Percentiles rank a stretch among this genome's conserved stretches.
Evolutionary conservation across 225 moss, liverwort and hornwort genomes (phyloP).

Genomic region (Antitrichia curtipendula): DNA sequence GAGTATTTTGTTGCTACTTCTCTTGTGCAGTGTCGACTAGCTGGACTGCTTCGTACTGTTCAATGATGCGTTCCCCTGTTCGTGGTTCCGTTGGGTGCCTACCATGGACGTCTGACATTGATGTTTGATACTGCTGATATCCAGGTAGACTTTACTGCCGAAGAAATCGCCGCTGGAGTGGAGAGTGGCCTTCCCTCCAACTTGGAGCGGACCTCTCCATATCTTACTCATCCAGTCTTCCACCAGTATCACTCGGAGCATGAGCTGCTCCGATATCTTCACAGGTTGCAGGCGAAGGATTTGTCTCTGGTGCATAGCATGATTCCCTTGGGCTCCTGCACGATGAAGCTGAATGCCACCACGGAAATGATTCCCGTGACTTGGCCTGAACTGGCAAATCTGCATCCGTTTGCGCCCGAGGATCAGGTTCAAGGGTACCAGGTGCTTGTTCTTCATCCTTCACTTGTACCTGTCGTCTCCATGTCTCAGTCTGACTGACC

Average conservation of each 20-base stretch:
- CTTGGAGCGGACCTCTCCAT: conserved; percentile 63
- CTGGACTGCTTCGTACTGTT: not conserved
- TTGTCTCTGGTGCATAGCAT: conserved; percentile 92
- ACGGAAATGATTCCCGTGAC: conserved; percentile 95
- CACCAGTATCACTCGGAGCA: conserved; percentile 93
- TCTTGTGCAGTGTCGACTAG: not conserved
- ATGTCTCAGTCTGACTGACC: not conserved
- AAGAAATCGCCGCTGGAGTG: conserved; percentile 59
- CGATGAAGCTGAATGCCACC: conserved; percentile 94
- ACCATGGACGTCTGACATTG: not conserved
- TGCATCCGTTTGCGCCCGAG: conserved; percentile 84
- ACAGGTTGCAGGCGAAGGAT: conserved; percentile 86
- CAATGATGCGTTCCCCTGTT: not conserved
- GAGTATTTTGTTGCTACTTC: conserved; percentile 1
- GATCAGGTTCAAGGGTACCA: conserved; percentile 82
- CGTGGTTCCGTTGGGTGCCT: not conserved
- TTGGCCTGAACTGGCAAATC: conserved; percentile 82
- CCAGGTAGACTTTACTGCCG: conserved; percentile 80
- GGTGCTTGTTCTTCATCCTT: conserved; percentile 9
- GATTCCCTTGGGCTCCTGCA: conserved; percentile 97
- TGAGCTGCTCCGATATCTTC: conserved; percentile 79
- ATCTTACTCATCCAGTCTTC: conserved; percentile 81
- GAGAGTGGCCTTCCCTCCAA: conserved; percentile 33
- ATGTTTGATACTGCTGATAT: not conserved
- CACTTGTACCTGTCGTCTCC: not conserved